Conservation (phyloP, 2,329 filamentous ascomycete genomes). For the Rhinocladiella mackenziei region DNA sequence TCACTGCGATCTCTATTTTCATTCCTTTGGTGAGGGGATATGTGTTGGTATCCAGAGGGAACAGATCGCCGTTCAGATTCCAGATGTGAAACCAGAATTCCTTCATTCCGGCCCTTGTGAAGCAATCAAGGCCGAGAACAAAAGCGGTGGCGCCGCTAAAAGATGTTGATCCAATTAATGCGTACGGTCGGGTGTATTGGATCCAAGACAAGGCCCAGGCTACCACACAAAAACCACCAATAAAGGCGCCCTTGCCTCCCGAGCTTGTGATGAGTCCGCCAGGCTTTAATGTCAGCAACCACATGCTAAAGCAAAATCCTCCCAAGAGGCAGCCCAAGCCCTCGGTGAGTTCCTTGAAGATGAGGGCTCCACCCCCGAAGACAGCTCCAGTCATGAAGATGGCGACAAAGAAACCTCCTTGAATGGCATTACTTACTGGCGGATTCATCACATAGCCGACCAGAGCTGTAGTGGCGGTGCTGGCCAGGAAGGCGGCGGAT, state of each 20-base stretch:
- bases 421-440: constrained; percentile 68
- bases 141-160: constrained; percentile 77
- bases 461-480: constrained; percentile 70
- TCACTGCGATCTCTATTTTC: constrained; percentile 74
- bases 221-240: constrained; percentile 64
- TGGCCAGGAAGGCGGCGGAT: constrained; percentile 68
- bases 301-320: constrained; percentile 84
- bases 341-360: constrained; percentile 80
- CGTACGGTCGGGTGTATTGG: constrained; percentile 71
- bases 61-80: constrained; percentile 73
- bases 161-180: constrained; percentile 69
- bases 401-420: constrained; percentile 83
- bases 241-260: constrained; percentile 67
- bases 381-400: constrained; percentile 67
- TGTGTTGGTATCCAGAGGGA: constrained; percentile 69
- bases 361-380: constrained; percentile 67
- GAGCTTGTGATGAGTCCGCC: constrained; percentile 67
- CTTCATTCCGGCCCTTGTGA: constrained; percentile 82
- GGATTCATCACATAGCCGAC: constrained; percentile 84
- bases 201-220: constrained; percentile 74
- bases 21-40: constrained; percentile 87
- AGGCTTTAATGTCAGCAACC: constrained; percentile 72
- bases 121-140: constrained; percentile 85
- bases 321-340: constrained; percentile 83
- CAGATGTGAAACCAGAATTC: constrained; percentile 96